Evolutionary conservation across 169 alveolate genomes (phyloP).

Genomic region (Cytauxzoon felis): DNA sequence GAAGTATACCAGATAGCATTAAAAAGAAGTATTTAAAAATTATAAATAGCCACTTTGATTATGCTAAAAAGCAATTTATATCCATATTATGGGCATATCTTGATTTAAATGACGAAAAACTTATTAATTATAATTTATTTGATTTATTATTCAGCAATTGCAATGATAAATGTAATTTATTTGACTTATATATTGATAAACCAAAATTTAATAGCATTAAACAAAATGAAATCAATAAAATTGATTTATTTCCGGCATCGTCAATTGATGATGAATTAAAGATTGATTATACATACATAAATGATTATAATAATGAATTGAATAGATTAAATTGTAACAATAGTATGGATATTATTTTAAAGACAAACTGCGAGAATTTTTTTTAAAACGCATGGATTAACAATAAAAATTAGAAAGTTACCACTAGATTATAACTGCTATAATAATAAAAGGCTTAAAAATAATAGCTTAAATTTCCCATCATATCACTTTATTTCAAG

Average conservation of each 20-base stretch:
- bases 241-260: too few species aligned
- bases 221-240: too few species aligned
- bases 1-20: neutral
- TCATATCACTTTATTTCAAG: slow-evolving; percentile 63
- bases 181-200: too few species aligned
- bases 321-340: neutral
- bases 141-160: too few species aligned
- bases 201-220: too few species aligned
- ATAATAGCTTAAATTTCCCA: slow-evolving; percentile 32
- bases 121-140: too few species aligned
- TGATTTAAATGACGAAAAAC: too few species aligned
- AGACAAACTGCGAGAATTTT: slow-evolving; percentile 24
- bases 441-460: neutral
- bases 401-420: slow-evolving; percentile 44
- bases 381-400: slow-evolving; percentile 50
- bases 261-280: too few species aligned
- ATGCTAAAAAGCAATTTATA: neutral
- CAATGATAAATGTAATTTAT: too few species aligned
- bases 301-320: neutral
- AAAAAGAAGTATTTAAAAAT: neutral
- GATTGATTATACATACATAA: neutral
- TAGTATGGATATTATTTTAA: neutral
- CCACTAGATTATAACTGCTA: slow-evolving; percentile 18
- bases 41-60: neutral
- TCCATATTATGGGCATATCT: slow-evolving; percentile 10